Conservation (phyloP, 1,284 basidiomycete genomes). For the Cryptococcus hybrid region DNA sequence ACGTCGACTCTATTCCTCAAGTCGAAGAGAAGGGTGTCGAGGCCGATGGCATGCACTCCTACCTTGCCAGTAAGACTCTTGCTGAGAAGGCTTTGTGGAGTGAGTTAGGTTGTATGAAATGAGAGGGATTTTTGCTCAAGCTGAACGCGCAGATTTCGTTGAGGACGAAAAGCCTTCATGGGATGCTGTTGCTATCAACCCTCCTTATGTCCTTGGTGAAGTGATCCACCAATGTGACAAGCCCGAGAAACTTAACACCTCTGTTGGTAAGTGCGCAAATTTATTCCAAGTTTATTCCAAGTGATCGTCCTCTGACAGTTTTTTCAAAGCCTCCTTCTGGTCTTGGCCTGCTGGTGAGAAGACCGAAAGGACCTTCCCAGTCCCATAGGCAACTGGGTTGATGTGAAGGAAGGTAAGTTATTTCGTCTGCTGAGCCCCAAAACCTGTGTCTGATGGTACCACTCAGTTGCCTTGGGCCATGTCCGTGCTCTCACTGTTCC, state of each 20-base stretch:
- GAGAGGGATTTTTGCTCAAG: no score
- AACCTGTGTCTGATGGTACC: not conserved
- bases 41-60: conserved; percentile 53
- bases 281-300: no score
- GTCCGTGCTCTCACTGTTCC: conserved; percentile 56
- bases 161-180: conserved; percentile 58
- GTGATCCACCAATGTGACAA: conserved; percentile 57
- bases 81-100: conserved; percentile 28
- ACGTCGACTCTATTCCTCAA: conserved; percentile 57
- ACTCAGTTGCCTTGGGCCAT: conserved; percentile 58
- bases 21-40: conserved; percentile 60
- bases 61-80: not conserved
- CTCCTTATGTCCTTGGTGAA: conserved; percentile 55
- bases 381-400: conserved; percentile 55
- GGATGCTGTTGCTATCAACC: conserved; percentile 60
- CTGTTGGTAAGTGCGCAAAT: conserved; percentile 38
- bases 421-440: not conserved
- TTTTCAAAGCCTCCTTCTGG: conserved; percentile 39
- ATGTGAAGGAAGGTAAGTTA: conserved; percentile 54
- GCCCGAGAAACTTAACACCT: conserved; percentile 59
- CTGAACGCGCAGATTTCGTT: conserved; percentile 47
- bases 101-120: no score
- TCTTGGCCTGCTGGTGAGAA: conserved; percentile 49
- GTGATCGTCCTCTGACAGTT: no score
- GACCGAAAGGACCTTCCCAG: conserved; percentile 42